Base-by-base conservation (phyloP, 331 rosid genomes). In the Acacia pycnantha region DNA sequence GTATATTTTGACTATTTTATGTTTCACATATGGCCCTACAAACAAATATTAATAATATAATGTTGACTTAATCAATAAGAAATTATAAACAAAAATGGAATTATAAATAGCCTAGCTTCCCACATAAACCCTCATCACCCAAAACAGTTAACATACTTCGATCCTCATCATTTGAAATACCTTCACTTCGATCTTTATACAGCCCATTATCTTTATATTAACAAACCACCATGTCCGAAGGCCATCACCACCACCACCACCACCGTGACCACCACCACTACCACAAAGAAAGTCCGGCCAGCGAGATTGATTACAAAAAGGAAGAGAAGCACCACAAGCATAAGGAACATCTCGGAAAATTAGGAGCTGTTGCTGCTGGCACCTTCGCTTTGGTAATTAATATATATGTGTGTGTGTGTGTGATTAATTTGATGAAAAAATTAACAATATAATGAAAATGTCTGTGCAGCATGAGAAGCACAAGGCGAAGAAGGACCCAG, bases 401-500 rank as follows among this genome's bases (percentile, higher is more conserved):
- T 51, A 15, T 12, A 31, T 2, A 16, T 50, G 0, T 2, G 15
- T 50, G 0, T 10, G 18, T 47, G 3, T 46, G 16, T 12, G 3
- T 59, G 67, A 24, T 59, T 59, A 26, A 59, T 58, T 58, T 24
- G 67, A 59, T 0, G 59, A 53, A 5, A 12, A 44, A 12, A 11
- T 12, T 2, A 12, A n/a, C 31, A 9, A 10, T n/a, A 15, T 5
- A 59, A 59, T 59, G 27, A 26, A 24, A 59, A 2, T 59, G 8
- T 59, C 24, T 24, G 18, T 35, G 48, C 22, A 67, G 73, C 48
- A 67, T 67, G 73, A 67, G 26, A 67, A 67, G 4, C 13, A 35
- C 8, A 35, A 67, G 68, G 68, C 56, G 35, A 74, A 86, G 85
- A 81, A 86, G 16, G 90, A 88, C 26, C 84, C 90, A 16, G 87